Evolutionary conservation across 139 green algal genomes (phyloP).

Genomic region (Chlorella sp.): DNA sequence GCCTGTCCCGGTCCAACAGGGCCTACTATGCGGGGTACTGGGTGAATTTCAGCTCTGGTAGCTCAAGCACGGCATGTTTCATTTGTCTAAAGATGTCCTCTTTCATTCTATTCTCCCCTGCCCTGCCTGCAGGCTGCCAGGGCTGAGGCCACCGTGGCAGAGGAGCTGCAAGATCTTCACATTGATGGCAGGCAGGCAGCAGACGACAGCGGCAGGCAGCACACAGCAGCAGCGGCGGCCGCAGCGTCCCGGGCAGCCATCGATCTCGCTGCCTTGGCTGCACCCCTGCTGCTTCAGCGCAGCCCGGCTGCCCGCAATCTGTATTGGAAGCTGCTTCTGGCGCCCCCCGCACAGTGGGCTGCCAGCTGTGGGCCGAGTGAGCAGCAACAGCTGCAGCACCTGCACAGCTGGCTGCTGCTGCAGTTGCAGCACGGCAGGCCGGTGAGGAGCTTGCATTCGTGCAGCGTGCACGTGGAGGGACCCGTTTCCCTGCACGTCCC

Average conservation of each 20-base stretch:
- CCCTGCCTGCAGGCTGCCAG: background rate
- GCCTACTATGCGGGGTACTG: no score
- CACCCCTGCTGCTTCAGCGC: slow-evolving; percentile 11
- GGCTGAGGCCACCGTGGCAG: background rate
- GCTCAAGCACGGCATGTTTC: no score
- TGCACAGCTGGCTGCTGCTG: slow-evolving; percentile 27
- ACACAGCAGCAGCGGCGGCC: background rate
- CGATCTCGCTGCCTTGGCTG: background rate
- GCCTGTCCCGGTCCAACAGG: no score
- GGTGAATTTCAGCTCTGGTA: no score
- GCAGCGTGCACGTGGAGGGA: slow-evolving; percentile 1
- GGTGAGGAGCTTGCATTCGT: no score
- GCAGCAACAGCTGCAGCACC: background rate
- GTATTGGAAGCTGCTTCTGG: slow-evolving; percentile 39
- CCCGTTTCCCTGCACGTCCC: background rate
- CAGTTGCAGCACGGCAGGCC: slow-evolving; percentile 15
- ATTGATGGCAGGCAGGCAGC: background rate
- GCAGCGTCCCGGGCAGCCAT: background rate
- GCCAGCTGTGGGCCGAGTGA: background rate
- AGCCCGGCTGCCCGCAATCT: slow-evolving; percentile 8
- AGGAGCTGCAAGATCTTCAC: background rate
- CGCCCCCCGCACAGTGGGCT: background rate
- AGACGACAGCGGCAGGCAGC: background rate
- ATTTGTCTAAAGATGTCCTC: no score
- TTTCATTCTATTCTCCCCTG: no score